These are phyloP conservation scores for Anthracocystis setariae DNA, from an alignment of 1,284 basidiomycete genomes.

Conservation along the genomic window DNA sequence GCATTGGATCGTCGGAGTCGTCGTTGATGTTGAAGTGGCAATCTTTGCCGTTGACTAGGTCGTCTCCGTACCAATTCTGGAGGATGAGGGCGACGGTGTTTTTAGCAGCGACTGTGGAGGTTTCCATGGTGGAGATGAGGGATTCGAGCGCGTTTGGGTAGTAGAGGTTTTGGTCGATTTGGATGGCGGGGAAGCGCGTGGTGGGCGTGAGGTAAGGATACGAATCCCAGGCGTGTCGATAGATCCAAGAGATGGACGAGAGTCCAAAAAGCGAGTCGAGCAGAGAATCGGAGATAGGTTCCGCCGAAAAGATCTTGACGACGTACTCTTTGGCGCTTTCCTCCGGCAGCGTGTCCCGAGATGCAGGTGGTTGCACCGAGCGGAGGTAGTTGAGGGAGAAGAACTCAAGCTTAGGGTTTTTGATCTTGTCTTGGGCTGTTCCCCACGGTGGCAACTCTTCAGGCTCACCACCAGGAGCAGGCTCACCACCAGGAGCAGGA, in stretches of 20 bases:
- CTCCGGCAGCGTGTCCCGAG: not conserved
- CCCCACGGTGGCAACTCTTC: not conserved
- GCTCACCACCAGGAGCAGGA: not conserved
- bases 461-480: not conserved
- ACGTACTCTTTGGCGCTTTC: conserved; percentile 50
- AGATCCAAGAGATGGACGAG: conserved; percentile 74
- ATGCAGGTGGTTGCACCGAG: conserved; percentile 68
- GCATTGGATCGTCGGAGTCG: conserved; percentile 20
- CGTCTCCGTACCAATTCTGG: conserved; percentile 53
- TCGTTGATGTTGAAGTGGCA: conserved; percentile 28
- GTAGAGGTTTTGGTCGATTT: conserved; percentile 80
- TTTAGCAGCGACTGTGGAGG: conserved; percentile 82
- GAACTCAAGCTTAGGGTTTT: conserved; percentile 74
- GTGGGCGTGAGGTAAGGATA: conserved; percentile 77
- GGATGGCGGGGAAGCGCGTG: conserved; percentile 77
- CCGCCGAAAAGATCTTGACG: conserved; percentile 79
- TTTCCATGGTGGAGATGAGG: conserved; percentile 79
- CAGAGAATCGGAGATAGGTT: conserved; percentile 76
- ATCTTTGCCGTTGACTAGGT: conserved; percentile 54
- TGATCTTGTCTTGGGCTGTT: conserved; percentile 41
- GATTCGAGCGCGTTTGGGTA: conserved; percentile 87
- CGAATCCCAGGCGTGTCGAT: conserved; percentile 76
- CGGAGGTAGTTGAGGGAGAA: conserved; percentile 89
- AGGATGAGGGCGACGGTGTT: conserved; percentile 72
- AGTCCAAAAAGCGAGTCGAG: conserved; percentile 69